Percentiles rank a stretch among this genome's conserved stretches.
phyloP scores from a whole-genome alignment of 2,329 filamentous ascomycete species.

The Paecilomyces sp. region DNA sequence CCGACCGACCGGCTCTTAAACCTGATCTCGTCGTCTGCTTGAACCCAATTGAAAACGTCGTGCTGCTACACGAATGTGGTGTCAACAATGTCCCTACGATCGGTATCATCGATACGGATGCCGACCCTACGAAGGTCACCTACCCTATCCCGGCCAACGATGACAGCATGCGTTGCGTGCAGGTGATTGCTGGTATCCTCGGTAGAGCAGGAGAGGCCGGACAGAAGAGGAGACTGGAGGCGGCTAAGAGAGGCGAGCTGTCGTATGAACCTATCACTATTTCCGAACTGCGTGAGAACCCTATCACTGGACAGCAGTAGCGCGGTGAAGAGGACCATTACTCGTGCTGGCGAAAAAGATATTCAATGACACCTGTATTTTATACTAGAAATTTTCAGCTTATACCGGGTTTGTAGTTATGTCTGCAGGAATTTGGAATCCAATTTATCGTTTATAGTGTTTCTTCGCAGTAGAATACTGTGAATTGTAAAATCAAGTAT shows the following conservation, averaged over 20 bases:
- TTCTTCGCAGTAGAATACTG: not conserved
- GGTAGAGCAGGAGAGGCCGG: conserved; percentile 78
- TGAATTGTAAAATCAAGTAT: not conserved
- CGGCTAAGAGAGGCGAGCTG: conserved; percentile 56
- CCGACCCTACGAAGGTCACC: conserved; percentile 86
- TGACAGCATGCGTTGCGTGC: conserved; percentile 78
- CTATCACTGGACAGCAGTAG: conserved; percentile 6
- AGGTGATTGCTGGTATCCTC: conserved; percentile 76
- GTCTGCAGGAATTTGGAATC: not conserved
- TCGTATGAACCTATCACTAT: conserved; percentile 41
- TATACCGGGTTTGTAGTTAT: not conserved
- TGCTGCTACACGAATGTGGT: conserved; percentile 84
- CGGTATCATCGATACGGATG: conserved; percentile 88
- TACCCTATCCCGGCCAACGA: conserved; percentile 97
- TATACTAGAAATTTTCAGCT: not conserved
- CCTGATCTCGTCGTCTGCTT: conserved; percentile 89
- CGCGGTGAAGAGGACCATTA: not conserved
- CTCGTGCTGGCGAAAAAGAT: not conserved
- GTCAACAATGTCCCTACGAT: conserved; percentile 86
- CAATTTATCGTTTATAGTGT: not conserved
- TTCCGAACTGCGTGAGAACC: conserved; percentile 12
- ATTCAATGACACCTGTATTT: not conserved
- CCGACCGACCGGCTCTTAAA: conserved; percentile 58
- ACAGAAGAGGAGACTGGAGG: conserved; percentile 57
- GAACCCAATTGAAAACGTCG: conserved; percentile 88